These are phyloP conservation scores for Sabuloglossum arenarium DNA, from an alignment of 495 filamentous ascomycete genomes.

Conservation along the genomic window DNA sequence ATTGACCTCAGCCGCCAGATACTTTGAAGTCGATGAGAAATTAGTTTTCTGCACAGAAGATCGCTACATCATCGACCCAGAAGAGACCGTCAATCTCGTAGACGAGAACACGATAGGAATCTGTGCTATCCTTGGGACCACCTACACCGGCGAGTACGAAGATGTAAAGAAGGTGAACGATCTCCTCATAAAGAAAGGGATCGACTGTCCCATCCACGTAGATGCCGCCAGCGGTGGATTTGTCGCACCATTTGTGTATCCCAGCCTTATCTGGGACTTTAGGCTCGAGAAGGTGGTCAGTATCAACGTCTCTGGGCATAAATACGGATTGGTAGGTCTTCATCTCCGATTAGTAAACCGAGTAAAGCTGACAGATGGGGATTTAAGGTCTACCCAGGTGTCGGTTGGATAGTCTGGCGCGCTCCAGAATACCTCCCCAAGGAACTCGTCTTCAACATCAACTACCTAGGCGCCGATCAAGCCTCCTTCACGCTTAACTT, in stretches of 20 bases:
- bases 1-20: slow-evolving; percentile 39
- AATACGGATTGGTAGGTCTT: slow-evolving; percentile 37
- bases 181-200: slow-evolving; percentile 42
- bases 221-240: slow-evolving; percentile 84
- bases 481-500: slow-evolving; percentile 97
- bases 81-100: slow-evolving; percentile 58
- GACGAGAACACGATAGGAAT: slow-evolving; percentile 96
- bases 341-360: not conserved
- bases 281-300: slow-evolving; percentile 65
- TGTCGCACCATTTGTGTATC: slow-evolving; percentile 72
- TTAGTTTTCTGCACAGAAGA: slow-evolving; percentile 66
- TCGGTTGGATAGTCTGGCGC: slow-evolving; percentile 85
- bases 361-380: not conserved
- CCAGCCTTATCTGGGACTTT: slow-evolving; percentile 73
- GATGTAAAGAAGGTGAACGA: slow-evolving; percentile 82
- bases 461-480: slow-evolving; percentile 86
- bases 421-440: slow-evolving; percentile 63
- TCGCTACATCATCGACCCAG: slow-evolving; percentile 72
- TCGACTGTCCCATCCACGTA: slow-evolving; percentile 74
- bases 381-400: slow-evolving; percentile 56
- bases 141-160: slow-evolving; percentile 92
- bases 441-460: slow-evolving; percentile 94
- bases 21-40: slow-evolving; percentile 84
- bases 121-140: slow-evolving; percentile 72
- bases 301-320: slow-evolving; percentile 87